Base-by-base conservation (phyloP, 2,329 filamentous ascomycete genomes). In the Aspergillus quadricinctus region DNA sequence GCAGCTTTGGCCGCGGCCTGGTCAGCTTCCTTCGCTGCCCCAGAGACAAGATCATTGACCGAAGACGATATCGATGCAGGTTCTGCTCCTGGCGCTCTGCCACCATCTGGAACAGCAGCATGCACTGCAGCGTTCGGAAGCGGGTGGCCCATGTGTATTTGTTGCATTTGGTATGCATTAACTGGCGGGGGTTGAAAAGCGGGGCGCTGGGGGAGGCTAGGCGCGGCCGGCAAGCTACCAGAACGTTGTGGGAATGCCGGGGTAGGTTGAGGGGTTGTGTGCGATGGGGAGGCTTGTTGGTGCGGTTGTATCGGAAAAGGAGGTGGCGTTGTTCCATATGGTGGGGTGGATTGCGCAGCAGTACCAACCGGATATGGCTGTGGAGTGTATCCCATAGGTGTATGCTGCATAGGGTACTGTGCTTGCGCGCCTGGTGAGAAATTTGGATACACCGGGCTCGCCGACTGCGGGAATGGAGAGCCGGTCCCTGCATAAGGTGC, bases 141-240 rank as follows among this genome's bases (percentile, higher is more conserved):
- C 49, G 74, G 68, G 49, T 79, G 71, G 65, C 64, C 80, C 80
- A 75, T 80, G 74, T 85, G 82, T 74, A 84, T 76, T 65, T 82
- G 80, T 61, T 83, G 80, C 75, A 84, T 77, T 58, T 81, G 78
- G 57, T 78, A 79, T 46, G 78, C 75, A 63, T 80, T 82, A 57
- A 82, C 74, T 54, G 75, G 75, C 28, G 81, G 80, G 17, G 80
- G 79, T 58, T 77, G 79, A 66, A 86, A 84, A 10, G 79, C 76
- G 17, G 85, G 85, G 52, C 85, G 78, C 61, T 85, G 82, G 3
- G 85, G 85, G 46, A 88, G 77, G 55, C 83, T 81, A 23, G 82
- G 78, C 14, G 80, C 79, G 50, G 76, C 68, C n/a, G 82, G 81
- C 49, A 84, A 71, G 65, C 80, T 83, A 56, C 78, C 80, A 52